phyloP scores from a whole-genome alignment of 2,329 filamentous ascomycete species.

The Teratosphaeria gauchensis region DNA sequence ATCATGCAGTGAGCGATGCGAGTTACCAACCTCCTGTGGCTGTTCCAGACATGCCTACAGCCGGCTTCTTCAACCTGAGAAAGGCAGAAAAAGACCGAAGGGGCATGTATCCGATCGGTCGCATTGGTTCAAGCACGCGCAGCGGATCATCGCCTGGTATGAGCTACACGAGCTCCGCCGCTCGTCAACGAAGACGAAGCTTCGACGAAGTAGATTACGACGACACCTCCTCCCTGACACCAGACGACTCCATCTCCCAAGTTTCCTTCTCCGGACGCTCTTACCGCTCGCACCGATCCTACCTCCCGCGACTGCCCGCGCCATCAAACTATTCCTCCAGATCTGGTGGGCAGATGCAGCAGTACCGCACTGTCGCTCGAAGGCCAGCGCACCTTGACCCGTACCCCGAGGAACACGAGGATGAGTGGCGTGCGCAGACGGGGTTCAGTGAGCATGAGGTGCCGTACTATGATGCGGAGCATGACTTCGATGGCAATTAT shows the following conservation, averaged over 20 bases:
- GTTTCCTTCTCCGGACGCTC: no score
- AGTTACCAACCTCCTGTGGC: not conserved
- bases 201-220: not conserved
- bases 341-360: no score
- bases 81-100: not conserved
- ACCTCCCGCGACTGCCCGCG: no score
- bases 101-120: not conserved
- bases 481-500: not conserved
- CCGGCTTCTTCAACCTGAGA: not conserved
- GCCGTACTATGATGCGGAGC: not conserved
- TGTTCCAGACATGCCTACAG: not conserved
- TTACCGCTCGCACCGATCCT: no score
- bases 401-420: not conserved
- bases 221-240: constrained; percentile 3
- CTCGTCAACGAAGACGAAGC: no score
- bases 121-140: not conserved
- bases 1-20: not conserved
- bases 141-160: no score
- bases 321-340: no score
- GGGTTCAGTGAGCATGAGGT: not conserved
- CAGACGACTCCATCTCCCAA: constrained; percentile 10
- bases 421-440: not conserved
- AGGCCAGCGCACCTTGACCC: not conserved
- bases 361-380: no score
- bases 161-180: no score